Percentiles rank a stretch among this genome's conserved stretches.
These are phyloP conservation scores for Lippia alba DNA, from an alignment of 305 asterid species.

Conservation along the genomic window DNA sequence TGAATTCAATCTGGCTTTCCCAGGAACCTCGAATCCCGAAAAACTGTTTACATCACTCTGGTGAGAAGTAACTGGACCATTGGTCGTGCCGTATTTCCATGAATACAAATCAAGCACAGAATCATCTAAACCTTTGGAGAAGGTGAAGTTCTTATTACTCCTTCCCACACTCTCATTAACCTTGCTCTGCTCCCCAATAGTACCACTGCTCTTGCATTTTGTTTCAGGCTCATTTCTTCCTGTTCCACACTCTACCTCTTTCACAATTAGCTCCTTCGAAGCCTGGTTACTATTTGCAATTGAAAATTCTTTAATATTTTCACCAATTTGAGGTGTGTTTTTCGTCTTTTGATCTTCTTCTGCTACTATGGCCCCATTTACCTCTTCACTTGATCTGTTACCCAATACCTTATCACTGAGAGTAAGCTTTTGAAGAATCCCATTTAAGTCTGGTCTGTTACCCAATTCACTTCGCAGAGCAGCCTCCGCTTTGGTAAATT, in stretches of 20 bases:
- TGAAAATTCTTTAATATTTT: slow-evolving; percentile 43
- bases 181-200: slow-evolving; percentile 51
- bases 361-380: slow-evolving; percentile 47
- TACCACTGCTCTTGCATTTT: slow-evolving; percentile 57
- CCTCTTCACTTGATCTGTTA: slow-evolving; percentile 50
- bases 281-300: slow-evolving; percentile 49
- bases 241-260: slow-evolving; percentile 82
- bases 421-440: slow-evolving; percentile 62
- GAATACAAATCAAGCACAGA: slow-evolving; percentile 65
- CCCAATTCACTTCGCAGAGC: slow-evolving; percentile 81
- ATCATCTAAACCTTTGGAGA: slow-evolving; percentile 66
- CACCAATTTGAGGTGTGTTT: slow-evolving; percentile 44
- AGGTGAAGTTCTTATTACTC: slow-evolving; percentile 61
- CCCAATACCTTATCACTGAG: slow-evolving; percentile 60
- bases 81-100: slow-evolving; percentile 51
- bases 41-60: slow-evolving; percentile 63
- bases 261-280: slow-evolving; percentile 83
- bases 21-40: slow-evolving; percentile 62
- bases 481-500: slow-evolving; percentile 83
- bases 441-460: slow-evolving; percentile 69
- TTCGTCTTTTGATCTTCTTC: slow-evolving; percentile 44
- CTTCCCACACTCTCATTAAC: slow-evolving; percentile 53
- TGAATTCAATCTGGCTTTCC: slow-evolving; percentile 46
- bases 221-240: slow-evolving; percentile 60
- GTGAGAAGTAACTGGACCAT: slow-evolving; percentile 51